Evolutionary conservation across 2,329 filamentous ascomycete genomes (phyloP).

Genomic region (Penicillium sp.): DNA sequence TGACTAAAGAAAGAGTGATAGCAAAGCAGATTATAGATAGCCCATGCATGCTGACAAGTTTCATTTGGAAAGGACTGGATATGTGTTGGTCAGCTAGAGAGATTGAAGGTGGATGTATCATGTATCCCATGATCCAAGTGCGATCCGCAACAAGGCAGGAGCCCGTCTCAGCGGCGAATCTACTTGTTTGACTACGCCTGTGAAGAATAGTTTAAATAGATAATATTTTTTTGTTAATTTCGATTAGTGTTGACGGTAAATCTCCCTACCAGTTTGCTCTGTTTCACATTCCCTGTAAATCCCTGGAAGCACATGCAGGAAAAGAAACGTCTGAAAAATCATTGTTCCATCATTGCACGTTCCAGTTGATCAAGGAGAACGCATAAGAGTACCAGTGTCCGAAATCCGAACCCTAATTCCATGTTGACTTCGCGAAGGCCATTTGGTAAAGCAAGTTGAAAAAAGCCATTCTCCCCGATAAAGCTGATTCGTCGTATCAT

Average conservation of each 20-base stretch:
- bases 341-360: neutral
- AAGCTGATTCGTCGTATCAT: too few species aligned
- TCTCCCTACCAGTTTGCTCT: neutral
- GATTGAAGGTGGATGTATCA: neutral
- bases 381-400: neutral
- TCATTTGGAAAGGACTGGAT: constrained; percentile 2
- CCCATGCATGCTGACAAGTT: constrained; percentile 6
- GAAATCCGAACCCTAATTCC: neutral
- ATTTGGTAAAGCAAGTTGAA: too few species aligned
- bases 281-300: neutral
- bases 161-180: neutral
- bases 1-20: neutral
- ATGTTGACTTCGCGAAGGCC: too few species aligned
- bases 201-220: neutral
- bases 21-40: neutral
- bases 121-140: neutral
- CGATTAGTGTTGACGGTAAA: neutral
- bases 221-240: neutral
- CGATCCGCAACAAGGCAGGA: neutral
- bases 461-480: too few species aligned
- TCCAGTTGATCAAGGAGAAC: neutral
- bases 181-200: too few species aligned
- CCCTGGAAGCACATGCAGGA: neutral
- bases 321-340: too few species aligned
- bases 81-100: neutral